Evolutionary conservation across 352 stramenopile species (phyloP).

Genomic region (Phytophthora hibernalis): DNA sequence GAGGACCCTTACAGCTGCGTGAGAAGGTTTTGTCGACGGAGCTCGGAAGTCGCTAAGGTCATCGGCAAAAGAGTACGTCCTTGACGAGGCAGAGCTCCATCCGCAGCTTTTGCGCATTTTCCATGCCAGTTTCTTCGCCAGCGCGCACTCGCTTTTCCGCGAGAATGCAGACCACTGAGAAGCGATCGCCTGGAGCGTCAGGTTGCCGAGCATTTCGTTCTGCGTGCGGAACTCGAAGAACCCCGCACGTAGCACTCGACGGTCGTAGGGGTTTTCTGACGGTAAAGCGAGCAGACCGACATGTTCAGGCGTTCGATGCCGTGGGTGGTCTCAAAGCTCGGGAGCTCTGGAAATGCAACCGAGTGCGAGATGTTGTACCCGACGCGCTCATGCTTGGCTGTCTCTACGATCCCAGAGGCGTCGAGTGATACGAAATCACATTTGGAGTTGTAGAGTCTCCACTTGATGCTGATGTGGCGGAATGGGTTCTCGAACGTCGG

Average conservation of each 20-base stretch:
- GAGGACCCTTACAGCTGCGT: constrained; percentile 4
- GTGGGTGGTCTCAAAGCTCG: constrained; percentile 18
- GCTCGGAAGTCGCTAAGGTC: constrained; percentile 28
- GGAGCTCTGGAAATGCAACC: constrained; percentile 36
- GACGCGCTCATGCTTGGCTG: constrained; percentile 25
- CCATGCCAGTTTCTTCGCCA: constrained; percentile 41
- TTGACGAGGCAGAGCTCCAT: constrained; percentile 20
- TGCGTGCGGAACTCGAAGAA: constrained; percentile 32
- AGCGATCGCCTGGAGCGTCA: constrained; percentile 30
- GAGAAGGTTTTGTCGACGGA: constrained; percentile 5
- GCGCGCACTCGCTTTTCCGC: constrained; percentile 27
- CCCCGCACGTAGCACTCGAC: constrained; percentile 48
- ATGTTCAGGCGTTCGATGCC: constrained; percentile 42
- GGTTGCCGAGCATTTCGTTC: constrained; percentile 21
- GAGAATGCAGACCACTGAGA: constrained; percentile 24
- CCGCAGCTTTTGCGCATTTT: constrained; percentile 28
- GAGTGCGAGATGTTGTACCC: constrained; percentile 48
- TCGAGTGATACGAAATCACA: constrained; percentile 34
- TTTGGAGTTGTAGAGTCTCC: constrained; percentile 29
- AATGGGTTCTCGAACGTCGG: constrained; percentile 36
- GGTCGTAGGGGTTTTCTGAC: constrained; percentile 15
- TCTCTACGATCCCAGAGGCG: constrained; percentile 27
- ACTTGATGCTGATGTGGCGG: constrained; percentile 33
- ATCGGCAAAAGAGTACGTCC: constrained; percentile 35
- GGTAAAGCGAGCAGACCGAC: constrained; percentile 41